phyloP scores from a whole-genome alignment of 441 rosid genomes.

The Macaranga tanarius region DNA sequence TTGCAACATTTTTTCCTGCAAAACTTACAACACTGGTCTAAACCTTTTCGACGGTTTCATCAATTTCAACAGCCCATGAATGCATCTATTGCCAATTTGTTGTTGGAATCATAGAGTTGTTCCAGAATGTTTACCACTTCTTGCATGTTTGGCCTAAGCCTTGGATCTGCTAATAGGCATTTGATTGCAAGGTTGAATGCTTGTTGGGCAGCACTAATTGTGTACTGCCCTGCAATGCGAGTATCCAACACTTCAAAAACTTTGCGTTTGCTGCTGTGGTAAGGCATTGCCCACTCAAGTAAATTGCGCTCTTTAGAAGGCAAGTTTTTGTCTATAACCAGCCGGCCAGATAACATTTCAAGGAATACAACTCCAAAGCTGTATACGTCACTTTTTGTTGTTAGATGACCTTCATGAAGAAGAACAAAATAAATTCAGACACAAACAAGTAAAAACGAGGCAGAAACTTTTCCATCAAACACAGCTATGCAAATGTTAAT shows the following conservation, averaged over 20 bases:
- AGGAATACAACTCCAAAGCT: conserved; percentile 84
- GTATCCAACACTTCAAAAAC: conserved; percentile 54
- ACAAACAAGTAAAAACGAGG: too few relatives aligned
- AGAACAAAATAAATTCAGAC: too few relatives aligned
- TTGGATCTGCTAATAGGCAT: conserved; percentile 64
- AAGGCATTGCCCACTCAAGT: conserved; percentile 79
- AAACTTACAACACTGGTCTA: too few relatives aligned
- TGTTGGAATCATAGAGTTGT: too few relatives aligned
- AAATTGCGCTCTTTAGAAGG: conserved; percentile 67
- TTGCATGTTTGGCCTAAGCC: conserved; percentile 55
- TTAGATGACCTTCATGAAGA: conserved; percentile 65
- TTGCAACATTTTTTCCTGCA: too few relatives aligned
- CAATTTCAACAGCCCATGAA: too few relatives aligned
- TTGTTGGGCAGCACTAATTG: too few relatives aligned
- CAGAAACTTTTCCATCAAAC: too few relatives aligned
- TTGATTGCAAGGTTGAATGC: conserved; percentile 53
- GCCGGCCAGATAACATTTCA: conserved; percentile 65
- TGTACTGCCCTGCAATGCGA: conserved; percentile 57
- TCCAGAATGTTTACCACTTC: conserved; percentile 53
- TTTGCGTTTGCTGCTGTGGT: conserved; percentile 55
- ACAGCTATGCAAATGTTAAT: too few relatives aligned
- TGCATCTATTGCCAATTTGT: too few relatives aligned
- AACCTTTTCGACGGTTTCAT: too few relatives aligned
- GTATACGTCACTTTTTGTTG: too few relatives aligned
- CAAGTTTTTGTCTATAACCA: conserved; percentile 54